Evolutionary conservation across 306 rosid genomes (phyloP).

Genomic region (Myrica gale): DNA sequence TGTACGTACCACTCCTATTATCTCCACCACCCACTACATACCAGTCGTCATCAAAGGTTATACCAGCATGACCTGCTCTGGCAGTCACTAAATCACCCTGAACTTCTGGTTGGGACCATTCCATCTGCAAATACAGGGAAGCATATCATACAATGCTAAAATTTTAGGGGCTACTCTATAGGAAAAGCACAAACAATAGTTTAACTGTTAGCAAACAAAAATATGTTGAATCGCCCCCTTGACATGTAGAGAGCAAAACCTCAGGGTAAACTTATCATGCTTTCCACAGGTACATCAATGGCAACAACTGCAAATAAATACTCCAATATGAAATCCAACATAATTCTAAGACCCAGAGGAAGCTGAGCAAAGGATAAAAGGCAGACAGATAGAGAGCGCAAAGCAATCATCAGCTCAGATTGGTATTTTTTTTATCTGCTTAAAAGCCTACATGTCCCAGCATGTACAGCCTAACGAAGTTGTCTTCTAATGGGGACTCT

Average conservation of each 20-base stretch:
- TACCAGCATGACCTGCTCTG: constrained; percentile 95
- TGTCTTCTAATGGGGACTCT: neutral
- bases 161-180: neutral
- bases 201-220: neutral
- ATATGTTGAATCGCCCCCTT: constrained; percentile 6
- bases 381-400: neutral
- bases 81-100: constrained; percentile 82
- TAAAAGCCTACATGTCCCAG: neutral
- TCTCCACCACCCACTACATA: constrained; percentile 97
- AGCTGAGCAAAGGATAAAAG: neutral
- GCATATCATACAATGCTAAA: constrained; percentile 29
- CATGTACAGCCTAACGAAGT: neutral
- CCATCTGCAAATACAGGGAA: constrained; percentile 57
- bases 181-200: constrained; percentile 4
- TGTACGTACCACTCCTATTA: constrained; percentile 70
- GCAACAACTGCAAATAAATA: neutral
- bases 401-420: neutral
- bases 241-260: neutral
- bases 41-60: constrained; percentile 75
- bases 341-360: neutral
- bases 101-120: constrained; percentile 92
- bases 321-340: neutral
- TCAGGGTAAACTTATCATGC: neutral
- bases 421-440: neutral
- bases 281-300: neutral